Evolutionary conservation across 768 basidiomycete genomes (phyloP).

Genomic region (Mycena maculata): DNA sequence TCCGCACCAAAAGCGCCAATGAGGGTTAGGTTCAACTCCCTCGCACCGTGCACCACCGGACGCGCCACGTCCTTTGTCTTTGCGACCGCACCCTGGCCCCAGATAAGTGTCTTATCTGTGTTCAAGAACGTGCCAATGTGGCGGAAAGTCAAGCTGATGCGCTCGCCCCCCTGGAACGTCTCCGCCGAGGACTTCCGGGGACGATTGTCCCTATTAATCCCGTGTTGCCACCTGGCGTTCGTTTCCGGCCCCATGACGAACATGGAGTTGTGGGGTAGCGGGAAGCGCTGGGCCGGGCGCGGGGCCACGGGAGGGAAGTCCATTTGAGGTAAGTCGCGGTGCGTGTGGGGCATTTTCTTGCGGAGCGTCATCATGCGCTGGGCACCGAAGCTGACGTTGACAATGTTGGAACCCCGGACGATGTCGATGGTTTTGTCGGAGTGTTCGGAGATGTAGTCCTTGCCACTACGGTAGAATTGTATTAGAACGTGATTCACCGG

Average conservation of each 20-base stretch:
- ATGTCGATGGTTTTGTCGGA: constrained; percentile 90
- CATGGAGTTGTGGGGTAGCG: constrained; percentile 85
- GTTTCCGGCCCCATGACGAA: constrained; percentile 83
- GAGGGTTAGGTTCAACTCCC: constrained; percentile 61
- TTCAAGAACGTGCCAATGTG: constrained; percentile 82
- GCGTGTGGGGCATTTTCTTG: constrained; percentile 58
- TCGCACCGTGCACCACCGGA: constrained; percentile 64
- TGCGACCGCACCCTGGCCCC: constrained; percentile 76
- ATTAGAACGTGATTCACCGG: constrained; percentile 88
- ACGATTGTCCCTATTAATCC: constrained; percentile 79
- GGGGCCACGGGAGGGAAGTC: constrained; percentile 39
- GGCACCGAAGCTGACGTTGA: constrained; percentile 86
- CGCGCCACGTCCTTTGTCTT: constrained; percentile 68
- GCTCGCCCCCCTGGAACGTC: constrained; percentile 64
- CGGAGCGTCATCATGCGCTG: constrained; percentile 82
- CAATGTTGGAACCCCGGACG: constrained; percentile 76
- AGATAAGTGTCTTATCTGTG: constrained; percentile 63
- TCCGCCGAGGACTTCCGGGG: constrained; percentile 65
- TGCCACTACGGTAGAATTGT: constrained; percentile 82
- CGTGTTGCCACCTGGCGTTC: constrained; percentile 81
- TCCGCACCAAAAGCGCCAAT: constrained; percentile 78
- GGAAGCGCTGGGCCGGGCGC: constrained; percentile 68
- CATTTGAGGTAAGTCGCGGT: constrained; percentile 21
- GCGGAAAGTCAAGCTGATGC: constrained; percentile 86
- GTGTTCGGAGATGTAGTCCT: constrained; percentile 88